A percentile compares a stretch with the other conserved stretches of the same genome.
These are phyloP conservation scores for Salvia rosmarinus DNA, from an alignment of 257 asterid species.

Conservation along the genomic window DNA sequence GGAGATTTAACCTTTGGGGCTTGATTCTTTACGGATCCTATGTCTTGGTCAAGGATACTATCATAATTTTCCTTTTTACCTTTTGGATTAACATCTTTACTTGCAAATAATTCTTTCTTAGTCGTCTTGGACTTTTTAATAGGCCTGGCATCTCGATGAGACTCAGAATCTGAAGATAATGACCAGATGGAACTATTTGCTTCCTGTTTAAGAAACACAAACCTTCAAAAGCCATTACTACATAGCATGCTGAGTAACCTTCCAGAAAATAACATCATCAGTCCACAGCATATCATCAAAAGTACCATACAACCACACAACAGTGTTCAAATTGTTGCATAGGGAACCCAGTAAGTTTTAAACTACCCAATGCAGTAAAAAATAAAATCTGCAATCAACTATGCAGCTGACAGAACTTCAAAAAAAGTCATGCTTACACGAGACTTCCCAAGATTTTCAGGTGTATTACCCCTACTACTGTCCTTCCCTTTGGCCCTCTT, in stretches of 20 bases:
- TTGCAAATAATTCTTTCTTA: slow-evolving; percentile 32
- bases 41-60: slow-evolving; percentile 39
- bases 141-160: slow-evolving; percentile 49
- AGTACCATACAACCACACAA: slow-evolving; percentile 7
- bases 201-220: slow-evolving; percentile 50
- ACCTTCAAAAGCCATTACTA: slow-evolving; percentile 32
- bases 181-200: slow-evolving; percentile 52
- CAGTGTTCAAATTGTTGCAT: neutral
- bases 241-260: slow-evolving; percentile 19
- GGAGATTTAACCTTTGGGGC: slow-evolving; percentile 48
- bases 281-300: neutral
- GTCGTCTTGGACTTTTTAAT: slow-evolving; percentile 34
- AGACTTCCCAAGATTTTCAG: slow-evolving; percentile 38
- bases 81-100: slow-evolving; percentile 32
- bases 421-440: slow-evolving; percentile 37
- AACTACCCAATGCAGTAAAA: neutral
- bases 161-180: slow-evolving; percentile 75
- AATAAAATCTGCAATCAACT: neutral
- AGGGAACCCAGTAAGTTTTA: slow-evolving; percentile 15
- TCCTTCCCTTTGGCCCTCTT: slow-evolving; percentile 35
- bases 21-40: slow-evolving; percentile 36
- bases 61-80: slow-evolving; percentile 38
- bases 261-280: slow-evolving; percentile 6
- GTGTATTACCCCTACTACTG: slow-evolving; percentile 31
- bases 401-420: slow-evolving; percentile 9